Evolutionary conservation across 345 rosid species (phyloP), one percentile per base, ranked within the genome.

Genomic region (Pugionium cornutum): DNA sequence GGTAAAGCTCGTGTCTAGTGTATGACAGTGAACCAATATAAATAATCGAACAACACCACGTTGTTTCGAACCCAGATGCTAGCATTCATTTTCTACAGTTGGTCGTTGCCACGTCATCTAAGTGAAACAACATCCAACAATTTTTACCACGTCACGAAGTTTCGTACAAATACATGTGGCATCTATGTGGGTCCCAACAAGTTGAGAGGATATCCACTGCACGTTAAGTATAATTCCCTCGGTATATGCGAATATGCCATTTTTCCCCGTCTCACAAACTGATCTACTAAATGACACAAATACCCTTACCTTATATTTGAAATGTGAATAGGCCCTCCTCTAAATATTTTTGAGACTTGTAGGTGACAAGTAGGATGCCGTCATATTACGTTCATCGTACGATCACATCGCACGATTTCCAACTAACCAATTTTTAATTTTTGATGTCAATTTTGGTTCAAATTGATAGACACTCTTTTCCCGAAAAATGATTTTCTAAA

Each of bases 241-340:
- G 25, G 74, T 7, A 74, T 74, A 67, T 67, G 33, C 77, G 77
- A 74, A 74, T 74, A 74, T 74, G 77, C 77, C 55, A 30, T 57
- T 52, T 49, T 53, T 6, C 18, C 4, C 3, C 1, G 6, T 18
- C 4, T 36, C 40, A 36, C 2, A 2, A 3, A 3, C 7, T 36
- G 40, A 36, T 5, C 6, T 6, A 1, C 2, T 11, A 5, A 66
- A 37, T 40, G 52, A 67, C 68, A 4, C 0, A 8, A 40, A 1
- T 48, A 27, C 48, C 77, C 77, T 45, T 48, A 1, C 3, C 2
- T 2, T 27, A 4, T 2, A 44, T 73, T 47, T 30, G 4, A 46
- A 53, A 25, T 18, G 18, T 18, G 18, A 18, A 18, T 18, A 18
- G 18, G 18, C 18, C 18, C 18, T 18, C 18, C 18, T 18, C 18